Base-by-base conservation (phyloP, 2,329 filamentous ascomycete species). In the Lachnellula hyalina region DNA sequence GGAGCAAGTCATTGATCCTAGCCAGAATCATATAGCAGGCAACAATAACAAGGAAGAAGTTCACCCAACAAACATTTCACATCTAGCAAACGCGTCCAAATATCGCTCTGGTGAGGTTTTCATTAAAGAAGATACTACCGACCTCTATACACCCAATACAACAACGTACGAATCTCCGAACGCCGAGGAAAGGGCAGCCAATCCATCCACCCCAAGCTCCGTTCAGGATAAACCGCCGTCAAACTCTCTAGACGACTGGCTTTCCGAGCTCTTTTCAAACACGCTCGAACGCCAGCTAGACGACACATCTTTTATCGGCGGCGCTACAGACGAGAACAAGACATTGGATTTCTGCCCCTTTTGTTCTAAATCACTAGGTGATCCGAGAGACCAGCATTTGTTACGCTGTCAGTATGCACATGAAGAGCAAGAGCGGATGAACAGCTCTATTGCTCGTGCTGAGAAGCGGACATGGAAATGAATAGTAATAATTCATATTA, bases 321-420 rank as follows among this genome's bases (percentile, higher is more conserved):
- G 54, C 23, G 58, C 58, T 6, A 35, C 52, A 15, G 47, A 57
- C 23, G 41, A 41, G 32, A 46, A 53, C 19, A 19, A 21, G 15
- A 42, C 14, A 12, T 21, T 34, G 5, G 42, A 55, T 5, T 40
- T 35, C 4, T 63, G 61, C 45, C 52, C 53, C 9, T n/a, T 57
- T 9, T 61, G 59, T 36, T 47, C 35, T 8, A 50, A 49, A 2
- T 47, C 53, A 4, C 19, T 57, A 21, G 52, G 60, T 28, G 52
- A 56, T 42, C 34, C 51, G 2, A 57, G 42, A 45, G 42, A 58
- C 49, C 61, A 60, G 25, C 57, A 63, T 44, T 42, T 59, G 3
- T 35, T 60, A 17, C 53, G 50, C 28, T 63, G 61, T 40, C 49
- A 49, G 46, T 60, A 55, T 44, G 59, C 59, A 5, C 55, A 59